A percentile compares a stretch with the other conserved stretches of the same genome.
Evolutionary conservation across 768 basidiomycete genomes (phyloP).

Genomic region (Paxillus ammoniavirescens): DNA sequence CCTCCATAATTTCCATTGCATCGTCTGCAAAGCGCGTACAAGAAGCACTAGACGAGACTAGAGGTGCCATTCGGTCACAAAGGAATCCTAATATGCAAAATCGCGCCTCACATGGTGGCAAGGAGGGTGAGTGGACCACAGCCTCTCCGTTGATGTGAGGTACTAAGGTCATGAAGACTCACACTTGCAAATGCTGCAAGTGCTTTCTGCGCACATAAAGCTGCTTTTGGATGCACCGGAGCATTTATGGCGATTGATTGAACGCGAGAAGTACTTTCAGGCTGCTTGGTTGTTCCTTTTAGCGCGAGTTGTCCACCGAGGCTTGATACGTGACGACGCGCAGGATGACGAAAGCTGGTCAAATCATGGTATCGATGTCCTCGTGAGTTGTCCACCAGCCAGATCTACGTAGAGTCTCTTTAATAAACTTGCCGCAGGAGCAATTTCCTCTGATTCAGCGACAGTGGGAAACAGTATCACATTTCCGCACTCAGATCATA

Average conservation of each 20-base stretch:
- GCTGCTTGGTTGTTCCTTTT: constrained; percentile 89
- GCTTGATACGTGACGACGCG: constrained; percentile 61
- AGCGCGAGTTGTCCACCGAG: constrained; percentile 79
- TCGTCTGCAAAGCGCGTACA: constrained; percentile 65
- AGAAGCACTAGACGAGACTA: constrained; percentile 62
- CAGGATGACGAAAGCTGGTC: constrained; percentile 63
- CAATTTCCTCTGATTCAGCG: constrained; percentile 88
- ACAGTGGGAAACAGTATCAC: constrained; percentile 89
- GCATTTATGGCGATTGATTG: constrained; percentile 85
- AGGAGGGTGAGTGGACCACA: constrained; percentile 40
- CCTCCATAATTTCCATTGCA: constrained; percentile 78
- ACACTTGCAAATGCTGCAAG: constrained; percentile 66
- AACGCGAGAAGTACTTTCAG: constrained; percentile 72
- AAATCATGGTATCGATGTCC: constrained; percentile 57
- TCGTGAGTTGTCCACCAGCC: constrained; percentile 39
- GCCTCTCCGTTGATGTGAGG: background rate
- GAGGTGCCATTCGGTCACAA: constrained; percentile 48
- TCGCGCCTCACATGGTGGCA: constrained; percentile 33
- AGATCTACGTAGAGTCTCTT: background rate
- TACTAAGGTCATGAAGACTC: constrained; percentile 43
- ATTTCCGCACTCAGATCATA: constrained; percentile 85
- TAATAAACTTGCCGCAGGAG: constrained; percentile 42
- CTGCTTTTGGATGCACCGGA: constrained; percentile 91
- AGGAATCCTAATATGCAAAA: constrained; percentile 44
- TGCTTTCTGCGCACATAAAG: constrained; percentile 86